Evolutionary conservation across 2,329 filamentous ascomycete species (phyloP), one percentile per base, ranked within the genome.

Genomic region (Chrysosporium queenslandicum): DNA sequence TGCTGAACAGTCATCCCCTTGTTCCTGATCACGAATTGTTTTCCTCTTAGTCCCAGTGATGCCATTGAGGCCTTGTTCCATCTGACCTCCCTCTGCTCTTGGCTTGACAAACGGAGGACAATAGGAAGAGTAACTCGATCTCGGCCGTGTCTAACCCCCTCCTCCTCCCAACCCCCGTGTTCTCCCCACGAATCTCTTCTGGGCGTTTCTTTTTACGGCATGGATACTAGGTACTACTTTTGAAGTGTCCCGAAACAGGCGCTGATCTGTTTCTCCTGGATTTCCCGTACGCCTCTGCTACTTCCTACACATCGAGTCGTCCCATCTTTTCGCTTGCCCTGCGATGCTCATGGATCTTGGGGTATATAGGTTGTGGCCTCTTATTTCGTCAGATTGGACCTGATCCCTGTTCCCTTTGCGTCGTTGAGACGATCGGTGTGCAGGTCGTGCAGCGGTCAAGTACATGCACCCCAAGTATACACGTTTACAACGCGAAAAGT

Each of bases 301-400:
- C 7, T 9, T 9, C 11, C 16, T 25, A 12, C 12, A 8, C 12
- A 27, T 16, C 11, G 21, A 3, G 12, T 14, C 20, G 4, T 27
- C 14, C 11, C 12, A 23, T 27, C 29, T 16, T 18, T 41, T 25
- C 21, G 20, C 9, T 5, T 36, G 30, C 40, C 36, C 34, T 49
- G 46, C 46, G 36, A 49, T 49, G 46, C 46, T n/a, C 23, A 49
- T n/a, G 23, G 25, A 2, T 21, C 11, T 23, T 21, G 29, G 21
- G 30, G 12, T 39, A 8, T 36, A 20, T 20, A 45, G 39, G 37
- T 51, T 36, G 49, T 43, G 39, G 20, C 39, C 40, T 51, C 14
- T 39, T 3, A 43, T 45, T 9, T 29, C 39, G 34, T 45, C 14
- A 20, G 40, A 30, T 11, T 45, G 25, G 12, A 34, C 36, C 18